phyloP scores from a whole-genome alignment of 129 eudicot species.

The Chrysanthemum lavandulifolium region DNA sequence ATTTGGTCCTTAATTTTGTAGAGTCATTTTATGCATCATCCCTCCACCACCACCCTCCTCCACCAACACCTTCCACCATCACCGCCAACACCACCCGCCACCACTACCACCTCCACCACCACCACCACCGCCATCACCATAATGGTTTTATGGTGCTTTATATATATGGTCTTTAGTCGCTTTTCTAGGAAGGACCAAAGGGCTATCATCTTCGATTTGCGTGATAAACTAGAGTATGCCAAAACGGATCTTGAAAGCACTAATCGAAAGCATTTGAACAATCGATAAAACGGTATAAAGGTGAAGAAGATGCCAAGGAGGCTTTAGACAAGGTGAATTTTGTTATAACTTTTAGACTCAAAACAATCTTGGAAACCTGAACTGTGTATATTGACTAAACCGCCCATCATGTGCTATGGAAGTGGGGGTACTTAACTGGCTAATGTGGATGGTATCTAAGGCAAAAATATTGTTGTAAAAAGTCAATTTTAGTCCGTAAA shows the following conservation, averaged over 20 bases:
- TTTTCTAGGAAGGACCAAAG: slow-evolving; percentile 52
- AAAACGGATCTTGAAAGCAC: slow-evolving; percentile 51
- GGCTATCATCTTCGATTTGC: slow-evolving; percentile 37
- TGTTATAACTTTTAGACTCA: background rate
- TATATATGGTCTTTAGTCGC: slow-evolving; percentile 17
- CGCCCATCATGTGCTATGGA: background rate
- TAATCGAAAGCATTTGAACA: slow-evolving; percentile 52
- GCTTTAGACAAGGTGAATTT: slow-evolving; percentile 53
- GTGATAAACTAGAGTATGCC: slow-evolving; percentile 50
- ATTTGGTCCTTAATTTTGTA: no score
- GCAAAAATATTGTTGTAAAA: background rate
- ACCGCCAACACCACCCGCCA: no score
- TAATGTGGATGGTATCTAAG: no score
- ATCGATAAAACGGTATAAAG: slow-evolving; percentile 61
- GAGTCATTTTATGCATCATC: no score
- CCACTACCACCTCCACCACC: no score
- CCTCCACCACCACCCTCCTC: no score
- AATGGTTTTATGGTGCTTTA: background rate
- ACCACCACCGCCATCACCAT: no score
- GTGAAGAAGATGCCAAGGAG: slow-evolving; percentile 81
- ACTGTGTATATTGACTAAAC: background rate
- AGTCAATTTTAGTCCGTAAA: background rate
- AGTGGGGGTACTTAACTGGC: no score
- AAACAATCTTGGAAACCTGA: background rate
- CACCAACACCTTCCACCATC: no score